These are phyloP conservation scores for Truncatella angustata DNA, from an alignment of 2,329 filamentous ascomycete species.

Conservation along the genomic window DNA sequence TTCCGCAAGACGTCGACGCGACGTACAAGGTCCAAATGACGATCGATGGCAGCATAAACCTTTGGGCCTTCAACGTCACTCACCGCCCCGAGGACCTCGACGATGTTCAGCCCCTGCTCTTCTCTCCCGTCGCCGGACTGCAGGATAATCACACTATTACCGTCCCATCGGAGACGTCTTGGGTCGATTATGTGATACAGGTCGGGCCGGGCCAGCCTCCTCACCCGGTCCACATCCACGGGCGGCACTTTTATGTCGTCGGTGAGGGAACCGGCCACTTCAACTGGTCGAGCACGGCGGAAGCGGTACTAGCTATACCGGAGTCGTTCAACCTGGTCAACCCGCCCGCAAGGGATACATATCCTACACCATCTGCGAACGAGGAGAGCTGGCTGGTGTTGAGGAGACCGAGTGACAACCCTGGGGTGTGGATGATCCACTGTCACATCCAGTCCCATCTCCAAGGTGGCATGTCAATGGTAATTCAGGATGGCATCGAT, in stretches of 20 bases:
- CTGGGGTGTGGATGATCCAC: slow-evolving; percentile 54
- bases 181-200: slow-evolving; percentile 57
- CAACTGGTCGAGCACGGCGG: slow-evolving; percentile 50
- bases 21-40: slow-evolving; percentile 40
- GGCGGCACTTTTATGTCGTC: slow-evolving; percentile 57
- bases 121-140: slow-evolving; percentile 35
- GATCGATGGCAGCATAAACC: slow-evolving; percentile 42
- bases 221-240: slow-evolving; percentile 65
- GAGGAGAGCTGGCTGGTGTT: slow-evolving; percentile 46
- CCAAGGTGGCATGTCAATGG: slow-evolving; percentile 53
- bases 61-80: slow-evolving; percentile 52
- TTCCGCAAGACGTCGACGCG: slow-evolving; percentile 40
- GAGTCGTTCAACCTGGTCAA: slow-evolving; percentile 55
- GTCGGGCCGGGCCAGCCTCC: slow-evolving; percentile 32
- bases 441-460: slow-evolving; percentile 56
- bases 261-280: slow-evolving; percentile 50
- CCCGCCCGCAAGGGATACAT: slow-evolving; percentile 53
- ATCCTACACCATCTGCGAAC: slow-evolving; percentile 33
- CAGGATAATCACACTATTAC: slow-evolving; percentile 46
- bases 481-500: slow-evolving; percentile 47
- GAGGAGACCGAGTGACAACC: slow-evolving; percentile 50
- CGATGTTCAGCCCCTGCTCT: slow-evolving; percentile 43
- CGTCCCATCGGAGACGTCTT: slow-evolving; percentile 36
- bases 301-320: slow-evolving; percentile 46
- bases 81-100: slow-evolving; percentile 35